Base-by-base conservation (phyloP, 805 yeast species). In the Monosporozyma unispora region DNA sequence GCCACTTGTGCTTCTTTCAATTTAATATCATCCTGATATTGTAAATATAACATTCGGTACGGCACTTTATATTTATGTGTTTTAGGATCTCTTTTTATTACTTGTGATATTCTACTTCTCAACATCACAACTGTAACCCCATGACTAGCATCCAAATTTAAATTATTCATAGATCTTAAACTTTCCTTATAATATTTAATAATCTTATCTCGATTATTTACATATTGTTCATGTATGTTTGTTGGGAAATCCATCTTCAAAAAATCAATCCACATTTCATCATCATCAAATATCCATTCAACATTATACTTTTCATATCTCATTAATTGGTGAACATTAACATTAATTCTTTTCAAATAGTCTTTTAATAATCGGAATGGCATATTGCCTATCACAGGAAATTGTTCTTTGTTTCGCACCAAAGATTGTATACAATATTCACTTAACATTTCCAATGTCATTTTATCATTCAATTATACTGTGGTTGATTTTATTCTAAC, bases 281-380 rank as follows among this genome's bases (percentile, higher is more conserved):
- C 72, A 54, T 70, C 74, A 37, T 71, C 74, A 42, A 71, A 60
- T 1, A 70, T 54, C 23, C 67, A 56, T 19, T 55, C 50, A 0
- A 67, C 66, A 49, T 69, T 70, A 2, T 46, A 50, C 21, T 48
- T 45, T 49, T 71, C 75, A 9, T 70, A 46, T 21, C 57, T 61
- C 25, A 54, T 48, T 11, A 71, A 46, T 43, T 70, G 75, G 10
- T 61, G 62, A 8, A 60, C 46, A 14, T 59, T 61, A 12, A 66
- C 56, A 18, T 66, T 63, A 14, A 64, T 59, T 46, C 63, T 62
- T 37, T 53, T 48, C 21, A 70, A 53, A 1, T 67, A 63, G 18
- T 59, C 52, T 39, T 56, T 52, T 14, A 71, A 48, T 33, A 71
- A 51, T n/a, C 61, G 42, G 50, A 58, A 69, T 21, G 74, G 62